A percentile compares a stretch with the other conserved stretches of the same genome.
phyloP scores from a whole-genome alignment of 2,329 filamentous ascomycete species.

The Monosporascus sp. region DNA sequence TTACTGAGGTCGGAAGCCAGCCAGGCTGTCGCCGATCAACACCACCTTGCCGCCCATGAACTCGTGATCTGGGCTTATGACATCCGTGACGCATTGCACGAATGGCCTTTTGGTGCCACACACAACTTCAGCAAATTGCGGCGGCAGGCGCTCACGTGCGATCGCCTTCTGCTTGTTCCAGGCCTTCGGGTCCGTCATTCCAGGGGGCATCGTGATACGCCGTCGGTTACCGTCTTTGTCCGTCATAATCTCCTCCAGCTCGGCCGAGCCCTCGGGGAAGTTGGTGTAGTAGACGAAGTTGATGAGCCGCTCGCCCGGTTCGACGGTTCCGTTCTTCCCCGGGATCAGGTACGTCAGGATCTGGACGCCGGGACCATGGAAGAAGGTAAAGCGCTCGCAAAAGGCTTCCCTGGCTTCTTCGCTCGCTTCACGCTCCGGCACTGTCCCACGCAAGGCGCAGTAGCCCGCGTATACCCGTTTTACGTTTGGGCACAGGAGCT shows the following conservation, averaged over 20 bases:
- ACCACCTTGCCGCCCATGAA: conserved; percentile 33
- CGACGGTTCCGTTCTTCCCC: conserved; percentile 30
- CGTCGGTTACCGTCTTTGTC: conserved; percentile 26
- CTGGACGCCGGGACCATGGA: conserved; percentile 31
- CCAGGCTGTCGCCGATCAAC: conserved; percentile 39
- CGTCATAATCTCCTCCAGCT: conserved; percentile 30
- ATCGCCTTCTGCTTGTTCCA: conserved; percentile 30
- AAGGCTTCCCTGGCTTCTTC: conserved; percentile 28
- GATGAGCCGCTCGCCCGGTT: conserved; percentile 33
- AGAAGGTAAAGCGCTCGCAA: conserved; percentile 35
- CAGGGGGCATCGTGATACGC: conserved; percentile 33
- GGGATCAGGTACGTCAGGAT: conserved; percentile 39
- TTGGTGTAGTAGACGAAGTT: conserved; percentile 44
- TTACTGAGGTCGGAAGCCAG: conserved; percentile 37
- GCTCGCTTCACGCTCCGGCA: conserved; percentile 33
- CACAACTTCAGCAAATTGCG: conserved; percentile 36
- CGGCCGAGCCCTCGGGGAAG: conserved; percentile 27
- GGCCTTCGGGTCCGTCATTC: conserved; percentile 23
- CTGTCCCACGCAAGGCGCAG: conserved; percentile 36
- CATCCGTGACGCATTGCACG: conserved; percentile 36
- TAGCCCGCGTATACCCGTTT: conserved; percentile 34
- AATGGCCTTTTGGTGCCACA: conserved; percentile 34
- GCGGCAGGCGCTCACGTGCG: conserved; percentile 29
- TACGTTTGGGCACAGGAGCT: conserved; percentile 23
- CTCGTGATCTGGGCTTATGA: conserved; percentile 27